These are phyloP conservation scores for Pontederia paniculata DNA, from an alignment of 176 grass and related monocot species.

Conservation along the genomic window DNA sequence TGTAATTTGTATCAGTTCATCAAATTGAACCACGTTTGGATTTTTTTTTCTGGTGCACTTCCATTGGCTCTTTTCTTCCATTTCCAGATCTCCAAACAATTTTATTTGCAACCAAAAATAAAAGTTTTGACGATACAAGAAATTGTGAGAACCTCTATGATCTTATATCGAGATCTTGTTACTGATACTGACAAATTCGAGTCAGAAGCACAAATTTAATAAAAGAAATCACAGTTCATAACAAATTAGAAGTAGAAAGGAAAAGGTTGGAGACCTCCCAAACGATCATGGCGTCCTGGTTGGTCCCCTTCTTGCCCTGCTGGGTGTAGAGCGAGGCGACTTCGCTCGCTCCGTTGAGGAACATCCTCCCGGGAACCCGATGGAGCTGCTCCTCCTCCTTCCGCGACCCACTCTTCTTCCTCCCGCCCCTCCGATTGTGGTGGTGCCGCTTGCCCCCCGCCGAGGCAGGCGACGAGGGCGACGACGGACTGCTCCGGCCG, in stretches of 20 bases:
- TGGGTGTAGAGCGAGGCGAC: conserved; percentile 10
- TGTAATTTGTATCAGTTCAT: no score
- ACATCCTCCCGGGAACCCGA: conserved; percentile 8
- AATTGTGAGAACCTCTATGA: no score
- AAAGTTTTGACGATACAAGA: no score
- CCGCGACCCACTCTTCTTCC: background rate
- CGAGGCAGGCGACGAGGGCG: background rate
- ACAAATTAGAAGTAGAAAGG: background rate
- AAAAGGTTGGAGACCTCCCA: conserved; percentile 6
- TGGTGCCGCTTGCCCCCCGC: background rate
- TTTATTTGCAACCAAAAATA: no score
- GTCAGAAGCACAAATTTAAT: background rate
- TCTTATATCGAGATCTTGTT: background rate
- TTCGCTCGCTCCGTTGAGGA: conserved; percentile 7
- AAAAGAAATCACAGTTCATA: background rate
- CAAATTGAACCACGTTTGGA: no score
- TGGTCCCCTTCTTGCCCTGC: conserved; percentile 13
- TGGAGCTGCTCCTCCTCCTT: conserved; percentile 2
- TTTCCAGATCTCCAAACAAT: no score
- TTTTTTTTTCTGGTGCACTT: no score
- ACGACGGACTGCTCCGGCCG: background rate
- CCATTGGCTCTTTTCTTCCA: no score
- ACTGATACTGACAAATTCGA: background rate
- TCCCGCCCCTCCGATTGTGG: background rate
- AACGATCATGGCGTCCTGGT: conserved; percentile 15